Base-by-base conservation (phyloP, 495 filamentous ascomycete species). In the Tuber indicum region DNA sequence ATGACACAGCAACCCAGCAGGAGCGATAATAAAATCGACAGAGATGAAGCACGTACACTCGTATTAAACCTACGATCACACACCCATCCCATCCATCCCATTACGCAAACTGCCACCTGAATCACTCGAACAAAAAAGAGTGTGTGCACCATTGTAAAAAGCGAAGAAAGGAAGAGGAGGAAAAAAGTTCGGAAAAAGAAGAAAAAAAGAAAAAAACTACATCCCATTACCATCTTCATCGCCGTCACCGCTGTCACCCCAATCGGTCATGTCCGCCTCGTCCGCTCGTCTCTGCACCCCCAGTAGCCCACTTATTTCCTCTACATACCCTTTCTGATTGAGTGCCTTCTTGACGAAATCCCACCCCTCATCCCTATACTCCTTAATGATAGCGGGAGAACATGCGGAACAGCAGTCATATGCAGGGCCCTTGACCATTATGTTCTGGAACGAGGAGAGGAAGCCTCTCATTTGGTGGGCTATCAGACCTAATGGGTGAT, bases 381-480 rank as follows among this genome's bases (percentile, higher is more conserved):
- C 90, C 45, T 87, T 85, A 23, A 93, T 83, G 36, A 99, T 89
- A 58, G 88, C 91, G 44, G 90, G 88, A 76, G 93, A 96, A 84
- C 96, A 99, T 32, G 94, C 96, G 76, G 93, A 96, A 84, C 96
- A 99, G 85, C 91, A 94, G 75, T 94, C 90, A 82, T 97, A 99
- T 74, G 91, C 93, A 78, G 87, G 87, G 14, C 96, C 95, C 76
- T 89, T 90, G 71, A 98, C 90, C 45, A 91, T 85, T 78, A 98
- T 88, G 81, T 94, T 97, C 83, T 92, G 89, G 84, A 94, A 98
- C 16, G 85, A 92, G 71, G 90, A 88, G n/a, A 98, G 87, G 84
- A 94, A 98, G 23, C 96, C 96, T 75, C 96, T 91, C 70, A 99
- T 93, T 79, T 95, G 93, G 83, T 99, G 96, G 26, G 96, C 96